Percentiles rank a stretch among this genome's conserved stretches.
phyloP scores from a whole-genome alignment of 2,329 filamentous ascomycete species.

The Colletotrichum horii region DNA sequence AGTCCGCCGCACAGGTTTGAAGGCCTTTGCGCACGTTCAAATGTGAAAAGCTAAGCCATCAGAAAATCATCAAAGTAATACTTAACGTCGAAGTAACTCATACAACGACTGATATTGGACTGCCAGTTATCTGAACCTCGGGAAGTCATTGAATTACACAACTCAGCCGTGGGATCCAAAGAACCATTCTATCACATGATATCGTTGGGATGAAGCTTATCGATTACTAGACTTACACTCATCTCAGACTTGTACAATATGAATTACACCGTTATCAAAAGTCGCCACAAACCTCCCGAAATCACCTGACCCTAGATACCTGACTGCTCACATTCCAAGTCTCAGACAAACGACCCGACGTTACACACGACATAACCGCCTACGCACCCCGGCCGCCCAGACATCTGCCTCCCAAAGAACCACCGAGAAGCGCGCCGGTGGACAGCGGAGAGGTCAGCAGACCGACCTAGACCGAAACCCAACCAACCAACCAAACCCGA shows the following conservation, averaged over 20 bases:
- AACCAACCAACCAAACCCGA: background rate
- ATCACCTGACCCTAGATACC: background rate
- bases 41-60: background rate
- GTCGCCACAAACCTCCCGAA: background rate
- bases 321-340: background rate
- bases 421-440: background rate
- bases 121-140: background rate
- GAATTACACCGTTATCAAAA: background rate
- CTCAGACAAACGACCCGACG: background rate
- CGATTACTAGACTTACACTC: background rate
- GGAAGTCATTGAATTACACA: background rate
- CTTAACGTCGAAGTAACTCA: background rate
- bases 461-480: background rate
- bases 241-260: background rate
- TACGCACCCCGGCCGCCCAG: background rate
- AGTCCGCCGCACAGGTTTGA: background rate
- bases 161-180: background rate
- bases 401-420: background rate
- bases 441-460: background rate
- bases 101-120: background rate
- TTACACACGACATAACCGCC: background rate
- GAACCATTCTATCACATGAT: background rate
- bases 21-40: background rate
- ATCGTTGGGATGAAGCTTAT: background rate
- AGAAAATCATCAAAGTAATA: background rate